Percentiles rank a stretch among this genome's conserved stretches.
Conservation (phyloP, 441 rosid species). For the Adansonia rubrostipa region DNA sequence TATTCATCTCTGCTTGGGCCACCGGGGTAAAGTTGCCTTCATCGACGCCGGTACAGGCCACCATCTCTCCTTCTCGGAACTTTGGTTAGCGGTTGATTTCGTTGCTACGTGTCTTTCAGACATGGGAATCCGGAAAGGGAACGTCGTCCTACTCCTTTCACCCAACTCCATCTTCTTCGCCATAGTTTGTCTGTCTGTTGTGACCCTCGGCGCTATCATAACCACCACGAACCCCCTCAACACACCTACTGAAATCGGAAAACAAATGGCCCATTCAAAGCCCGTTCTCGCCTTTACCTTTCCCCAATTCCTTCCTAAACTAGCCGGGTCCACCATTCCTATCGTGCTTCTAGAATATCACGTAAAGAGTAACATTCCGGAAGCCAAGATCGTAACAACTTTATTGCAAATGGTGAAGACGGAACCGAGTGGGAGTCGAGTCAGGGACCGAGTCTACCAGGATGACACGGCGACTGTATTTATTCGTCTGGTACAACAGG, state of each 20-base stretch:
- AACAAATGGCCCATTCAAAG: constrained; percentile 59
- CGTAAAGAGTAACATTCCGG: not conserved
- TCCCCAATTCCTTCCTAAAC: constrained; percentile 49
- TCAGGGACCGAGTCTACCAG: constrained; percentile 62
- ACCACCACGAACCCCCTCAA: constrained; percentile 86
- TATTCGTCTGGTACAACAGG: constrained; percentile 61
- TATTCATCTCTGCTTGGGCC: constrained; percentile 84
- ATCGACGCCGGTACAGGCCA: constrained; percentile 80
- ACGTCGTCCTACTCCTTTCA: constrained; percentile 75
- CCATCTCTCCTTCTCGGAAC: constrained; percentile 62
- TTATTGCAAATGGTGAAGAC: constrained; percentile 53
- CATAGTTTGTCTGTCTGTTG: constrained; percentile 66
- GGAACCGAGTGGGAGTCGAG: constrained; percentile 44
- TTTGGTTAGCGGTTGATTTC: constrained; percentile 76
- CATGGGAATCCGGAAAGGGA: constrained; percentile 69
- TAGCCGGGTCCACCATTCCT: constrained; percentile 45
- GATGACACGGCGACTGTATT: constrained; percentile 75
- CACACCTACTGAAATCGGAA: constrained; percentile 58
- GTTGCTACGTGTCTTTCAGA: constrained; percentile 55
- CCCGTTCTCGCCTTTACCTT: constrained; percentile 63
- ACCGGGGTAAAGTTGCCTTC: constrained; percentile 78
- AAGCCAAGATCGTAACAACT: constrained; percentile 36
- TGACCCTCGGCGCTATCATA: constrained; percentile 81
- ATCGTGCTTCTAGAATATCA: constrained; percentile 45
- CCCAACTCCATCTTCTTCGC: constrained; percentile 80